A percentile compares a stretch with the other conserved stretches of the same genome.
These are phyloP conservation scores for Albugo candida DNA, from an alignment of 352 stramenopile genomes.

Conservation along the genomic window DNA sequence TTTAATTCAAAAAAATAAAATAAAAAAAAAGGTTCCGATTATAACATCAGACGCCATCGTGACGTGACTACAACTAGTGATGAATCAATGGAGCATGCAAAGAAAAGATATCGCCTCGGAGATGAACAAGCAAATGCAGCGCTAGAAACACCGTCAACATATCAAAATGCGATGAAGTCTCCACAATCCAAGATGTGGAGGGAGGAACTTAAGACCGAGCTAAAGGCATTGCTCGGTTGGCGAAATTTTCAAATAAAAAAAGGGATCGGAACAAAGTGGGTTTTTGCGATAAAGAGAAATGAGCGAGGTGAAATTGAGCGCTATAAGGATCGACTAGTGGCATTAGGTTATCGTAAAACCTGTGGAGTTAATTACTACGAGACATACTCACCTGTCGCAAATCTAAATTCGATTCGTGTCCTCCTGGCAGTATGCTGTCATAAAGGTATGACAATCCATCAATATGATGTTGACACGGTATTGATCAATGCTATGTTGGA, in stretches of 20 bases:
- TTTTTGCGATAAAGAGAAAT: conserved; percentile 4
- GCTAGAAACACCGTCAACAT: background rate
- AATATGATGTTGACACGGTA: conserved; percentile 7
- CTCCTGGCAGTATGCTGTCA: conserved; percentile 12
- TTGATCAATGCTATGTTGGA: conserved; percentile 5
- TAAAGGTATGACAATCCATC: conserved; percentile 4
- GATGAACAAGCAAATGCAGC: background rate
- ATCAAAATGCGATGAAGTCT: background rate
- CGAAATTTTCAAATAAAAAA: background rate
- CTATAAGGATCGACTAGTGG: conserved; percentile 13
- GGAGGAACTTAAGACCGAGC: conserved; percentile 1
- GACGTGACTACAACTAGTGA: too few relatives aligned
- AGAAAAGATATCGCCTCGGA: too few relatives aligned
- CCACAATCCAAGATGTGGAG: background rate
- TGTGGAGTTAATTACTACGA: conserved; percentile 9
- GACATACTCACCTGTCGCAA: conserved; percentile 14
- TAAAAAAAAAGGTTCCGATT: too few relatives aligned
- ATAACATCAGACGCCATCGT: too few relatives aligned
- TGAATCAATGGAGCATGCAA: too few relatives aligned
- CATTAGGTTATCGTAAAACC: conserved; percentile 9
- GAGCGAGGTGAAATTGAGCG: conserved; percentile 5
- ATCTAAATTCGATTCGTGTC: conserved; percentile 7
- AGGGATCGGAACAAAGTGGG: conserved; percentile 3
- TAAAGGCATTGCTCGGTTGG: conserved; percentile 1
- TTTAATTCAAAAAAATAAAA: too few relatives aligned